Base-by-base conservation (phyloP, 148 eudicot species). In the Amaranthus palmeri region DNA sequence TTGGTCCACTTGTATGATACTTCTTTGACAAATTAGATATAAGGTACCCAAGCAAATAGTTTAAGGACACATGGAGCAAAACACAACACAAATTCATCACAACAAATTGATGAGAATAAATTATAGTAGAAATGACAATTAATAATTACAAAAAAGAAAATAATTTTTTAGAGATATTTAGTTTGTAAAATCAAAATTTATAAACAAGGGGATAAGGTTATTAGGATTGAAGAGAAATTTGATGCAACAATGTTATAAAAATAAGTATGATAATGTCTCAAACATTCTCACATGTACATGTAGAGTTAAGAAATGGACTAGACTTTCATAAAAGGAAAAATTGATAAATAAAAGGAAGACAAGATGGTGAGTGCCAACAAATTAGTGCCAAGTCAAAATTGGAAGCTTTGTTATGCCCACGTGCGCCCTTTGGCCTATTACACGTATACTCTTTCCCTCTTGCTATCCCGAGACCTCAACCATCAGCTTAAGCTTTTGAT, bases 321-420 rank as follows among this genome's bases (percentile, higher is more conserved):
- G 0, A 0, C 36, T 25, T 25, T 25, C 36, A 25, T 25, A 25
- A 25, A 40, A 45, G 25, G 25, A 15, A 3, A 52, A 56, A 5
- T 25, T 25, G 36, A 25, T 25, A 42, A 56, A 56, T 51, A 69
- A 10, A 44, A 56, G 61, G 25, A 58, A 40, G 18, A 55, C 14
- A 9, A 25, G 36, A 25, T 25, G 1, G 36, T 6, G 74, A 50
- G 25, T 49, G 47, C 2, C 65, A 68, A 72, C 75, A 72, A 66
- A 74, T 3, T 40, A 59, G 50, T 7, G 73, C 64, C 50, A 48
- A 54, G 75, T 71, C 67, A 72, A 77, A 72, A 59, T 50, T 42
- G 52, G 65, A 46, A 65, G 67, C 64, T 18, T 57, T 58, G 67
- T 59, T 61, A 72, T 50, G 68, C 53, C 76, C 80, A 77, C 80